Base-by-base conservation (phyloP, 2,329 filamentous ascomycete genomes). In the Alternaria gansuensis region DNA sequence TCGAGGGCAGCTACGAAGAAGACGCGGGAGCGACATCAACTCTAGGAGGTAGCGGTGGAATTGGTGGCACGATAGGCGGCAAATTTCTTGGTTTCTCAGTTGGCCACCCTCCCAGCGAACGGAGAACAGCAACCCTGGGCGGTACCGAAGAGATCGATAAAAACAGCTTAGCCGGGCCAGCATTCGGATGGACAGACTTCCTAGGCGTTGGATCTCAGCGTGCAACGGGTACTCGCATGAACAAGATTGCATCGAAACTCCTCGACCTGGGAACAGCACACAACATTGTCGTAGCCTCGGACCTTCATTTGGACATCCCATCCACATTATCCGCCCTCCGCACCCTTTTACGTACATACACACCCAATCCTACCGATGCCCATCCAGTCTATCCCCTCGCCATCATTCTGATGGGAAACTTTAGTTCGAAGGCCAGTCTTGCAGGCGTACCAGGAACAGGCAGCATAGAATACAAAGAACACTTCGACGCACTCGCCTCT, bases 1-100 rank as follows among this genome's bases (percentile, higher is more conserved):
- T 97, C 0, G 95, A 99, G 70, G 95, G 95, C 6, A 88, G 94
- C n/a, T 99, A 99, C 72, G 93, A 97, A 75, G 95, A 98, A 75
- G 93, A 97, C 14, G 88, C 88, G 21, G 88, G 87, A 0, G 75
- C 73, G 21, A 76, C 85, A 0, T 76, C 75, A 39, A 77, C 78
- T 1, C 82, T 96, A 4, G 90, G 91, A 50, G 89, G 90, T 5
- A 90, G 87, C 64, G 90, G 87, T 46, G 94, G 94, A 40, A 88
- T 97, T 26, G 94, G 94, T 39, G 94, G 93, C 13, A 91, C 90
- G 0, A 92, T 98, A 56, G 93, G 93, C n/a, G 95, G 95, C 5
- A 90, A 88, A 49, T 97, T 99, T 68, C 86, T 96, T 56, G 93
- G 89, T 0, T 93, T 96, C 76, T 94, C 93, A 57, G 88, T 99